These are phyloP conservation scores for Lodderomyces jiufengensis DNA, from an alignment of 1,139 yeast species.

Conservation along the genomic window DNA sequence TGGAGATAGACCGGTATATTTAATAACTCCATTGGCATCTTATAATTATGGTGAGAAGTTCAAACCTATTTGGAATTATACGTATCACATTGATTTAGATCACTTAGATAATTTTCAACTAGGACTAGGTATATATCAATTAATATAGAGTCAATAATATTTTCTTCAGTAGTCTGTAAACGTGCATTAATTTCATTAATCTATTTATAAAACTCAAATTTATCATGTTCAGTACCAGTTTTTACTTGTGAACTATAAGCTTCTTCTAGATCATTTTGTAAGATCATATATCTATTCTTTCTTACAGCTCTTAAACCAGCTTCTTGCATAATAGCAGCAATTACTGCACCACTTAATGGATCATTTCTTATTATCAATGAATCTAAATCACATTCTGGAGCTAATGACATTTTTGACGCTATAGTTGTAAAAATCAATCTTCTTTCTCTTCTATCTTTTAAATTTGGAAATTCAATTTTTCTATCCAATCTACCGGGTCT, in stretches of 20 bases:
- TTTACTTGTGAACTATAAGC: constrained; percentile 97
- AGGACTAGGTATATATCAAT: constrained; percentile 55
- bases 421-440: constrained; percentile 93
- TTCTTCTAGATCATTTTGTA: constrained; percentile 94
- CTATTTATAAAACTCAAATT: constrained; percentile 94
- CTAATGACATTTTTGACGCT: constrained; percentile 96
- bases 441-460: constrained; percentile 96
- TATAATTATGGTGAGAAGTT: constrained; percentile 13
- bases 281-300: constrained; percentile 92
- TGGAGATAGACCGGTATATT: constrained; percentile 17
- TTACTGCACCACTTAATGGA: constrained; percentile 94
- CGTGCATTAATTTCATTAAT: background rate
- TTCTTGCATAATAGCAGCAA: constrained; percentile 99
- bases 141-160: constrained; percentile 16
- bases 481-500: constrained; percentile 99
- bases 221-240: constrained; percentile 92
- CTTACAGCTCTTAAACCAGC: constrained; percentile 98
- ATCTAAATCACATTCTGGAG: constrained; percentile 96
- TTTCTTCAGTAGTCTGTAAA: background rate
- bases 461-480: constrained; percentile 93
- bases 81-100: constrained; percentile 60
- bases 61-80: constrained; percentile 40
- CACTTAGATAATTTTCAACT: constrained; percentile 65
- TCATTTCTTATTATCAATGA: constrained; percentile 93
- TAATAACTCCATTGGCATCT: constrained; percentile 52